Percentiles rank a stretch among this genome's conserved stretches.
Evolutionary conservation across 371 early-diverging fungal species (phyloP).

Genomic region (Phascolomyces articulosus): DNA sequence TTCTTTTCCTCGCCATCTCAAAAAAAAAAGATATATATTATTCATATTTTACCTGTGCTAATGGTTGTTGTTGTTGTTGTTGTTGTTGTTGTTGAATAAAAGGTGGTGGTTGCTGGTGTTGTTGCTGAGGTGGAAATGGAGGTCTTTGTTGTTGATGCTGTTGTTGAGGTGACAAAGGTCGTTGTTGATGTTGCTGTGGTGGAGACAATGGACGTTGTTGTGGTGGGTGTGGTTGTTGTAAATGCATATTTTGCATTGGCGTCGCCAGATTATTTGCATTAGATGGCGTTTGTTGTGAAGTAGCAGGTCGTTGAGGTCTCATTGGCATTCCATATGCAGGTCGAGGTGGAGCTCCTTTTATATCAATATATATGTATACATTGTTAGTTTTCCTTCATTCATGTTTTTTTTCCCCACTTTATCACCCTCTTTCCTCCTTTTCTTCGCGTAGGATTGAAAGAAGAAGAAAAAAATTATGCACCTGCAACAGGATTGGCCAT

Average conservation of each 20-base stretch:
- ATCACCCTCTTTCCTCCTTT: not conserved
- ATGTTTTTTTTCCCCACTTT: not conserved
- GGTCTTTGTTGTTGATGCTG: not conserved
- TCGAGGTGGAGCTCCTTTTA: constrained; percentile 9
- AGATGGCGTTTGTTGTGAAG: not conserved
- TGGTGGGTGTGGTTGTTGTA: constrained; percentile 20
- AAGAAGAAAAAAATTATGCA: not conserved
- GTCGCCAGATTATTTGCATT: constrained; percentile 13
- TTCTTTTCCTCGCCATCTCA: too few relatives aligned
- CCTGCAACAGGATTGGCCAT: constrained; percentile 10
- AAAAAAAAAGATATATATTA: not conserved
- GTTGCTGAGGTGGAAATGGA: constrained; percentile 7
- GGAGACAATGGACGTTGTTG: constrained; percentile 1
- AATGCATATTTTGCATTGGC: constrained; percentile 40
- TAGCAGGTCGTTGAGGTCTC: constrained; percentile 10
- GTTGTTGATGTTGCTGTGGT: constrained; percentile 1
- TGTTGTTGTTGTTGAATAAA: not conserved
- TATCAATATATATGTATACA: too few relatives aligned
- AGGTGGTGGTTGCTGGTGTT: constrained; percentile 9
- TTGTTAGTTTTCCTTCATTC: not conserved
- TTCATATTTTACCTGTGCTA: not conserved
- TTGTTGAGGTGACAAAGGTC: not conserved
- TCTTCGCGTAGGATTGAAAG: not conserved
- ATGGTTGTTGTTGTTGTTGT: constrained; percentile 6
- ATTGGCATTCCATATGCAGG: constrained; percentile 16